Evolutionary conservation across 257 asterid genomes (phyloP).

Genomic region (Avicennia marina): DNA sequence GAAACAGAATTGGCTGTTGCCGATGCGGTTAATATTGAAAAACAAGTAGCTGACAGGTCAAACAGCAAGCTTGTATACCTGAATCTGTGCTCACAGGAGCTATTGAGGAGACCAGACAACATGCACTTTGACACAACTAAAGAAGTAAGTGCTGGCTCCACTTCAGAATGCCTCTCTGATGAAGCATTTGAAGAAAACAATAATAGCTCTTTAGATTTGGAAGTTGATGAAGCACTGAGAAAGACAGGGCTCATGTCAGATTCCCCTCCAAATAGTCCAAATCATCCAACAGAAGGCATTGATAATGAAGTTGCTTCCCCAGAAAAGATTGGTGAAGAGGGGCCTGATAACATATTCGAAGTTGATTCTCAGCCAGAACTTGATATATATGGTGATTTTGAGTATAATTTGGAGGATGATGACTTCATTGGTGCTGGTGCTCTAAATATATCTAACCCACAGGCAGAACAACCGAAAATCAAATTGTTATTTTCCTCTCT

Average conservation of each 20-base stretch:
- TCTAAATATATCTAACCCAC: constrained; percentile 38
- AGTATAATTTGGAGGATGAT: constrained; percentile 86
- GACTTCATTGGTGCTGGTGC: constrained; percentile 69
- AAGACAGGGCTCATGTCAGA: constrained; percentile 83
- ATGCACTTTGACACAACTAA: constrained; percentile 25
- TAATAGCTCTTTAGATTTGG: constrained; percentile 35
- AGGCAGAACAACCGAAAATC: constrained; percentile 55
- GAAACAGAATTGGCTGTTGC: constrained; percentile 96
- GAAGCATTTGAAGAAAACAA: constrained; percentile 32
- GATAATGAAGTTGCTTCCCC: constrained; percentile 27
- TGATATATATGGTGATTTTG: constrained; percentile 93
- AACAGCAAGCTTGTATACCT: constrained; percentile 86
- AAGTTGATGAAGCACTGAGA: constrained; percentile 71
- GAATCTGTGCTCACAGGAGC: constrained; percentile 88
- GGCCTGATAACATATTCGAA: constrained; percentile 68
- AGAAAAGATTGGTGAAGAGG: constrained; percentile 44
- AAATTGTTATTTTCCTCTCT: constrained; percentile 67
- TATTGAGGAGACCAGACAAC: constrained; percentile 55
- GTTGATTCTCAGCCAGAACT: constrained; percentile 69
- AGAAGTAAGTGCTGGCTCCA: constrained; percentile 35
- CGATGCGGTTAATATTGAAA: constrained; percentile 90
- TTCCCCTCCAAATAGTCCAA: constrained; percentile 92
- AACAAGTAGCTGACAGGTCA: constrained; percentile 77
- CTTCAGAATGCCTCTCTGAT: constrained; percentile 31
- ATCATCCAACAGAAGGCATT: constrained; percentile 29